Evolutionary conservation across 768 basidiomycete species (phyloP).

Genomic region (Kwoniella bestiolae): DNA sequence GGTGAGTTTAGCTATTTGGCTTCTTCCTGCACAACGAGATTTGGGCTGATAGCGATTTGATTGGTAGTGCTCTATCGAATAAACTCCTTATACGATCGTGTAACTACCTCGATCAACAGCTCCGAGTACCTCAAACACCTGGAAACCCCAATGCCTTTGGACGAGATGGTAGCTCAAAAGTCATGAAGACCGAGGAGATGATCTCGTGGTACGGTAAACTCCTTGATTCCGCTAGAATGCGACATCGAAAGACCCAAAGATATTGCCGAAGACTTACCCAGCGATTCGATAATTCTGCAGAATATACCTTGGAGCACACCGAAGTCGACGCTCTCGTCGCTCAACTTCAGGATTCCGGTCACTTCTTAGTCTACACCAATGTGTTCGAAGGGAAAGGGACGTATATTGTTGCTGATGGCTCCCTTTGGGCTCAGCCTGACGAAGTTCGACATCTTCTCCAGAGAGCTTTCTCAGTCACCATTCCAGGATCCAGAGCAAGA

Average conservation of each 20-base stretch:
- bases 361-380: conserved; percentile 91
- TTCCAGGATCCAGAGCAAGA: conserved; percentile 23
- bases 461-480: conserved; percentile 68
- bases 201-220: conserved; percentile 90
- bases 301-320: conserved; percentile 46
- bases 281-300: conserved; percentile 71
- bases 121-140: conserved; percentile 61
- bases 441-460: conserved; percentile 77
- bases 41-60: neutral
- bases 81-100: conserved; percentile 89
- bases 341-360: conserved; percentile 77
- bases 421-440: conserved; percentile 75
- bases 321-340: conserved; percentile 60
- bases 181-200: conserved; percentile 80
- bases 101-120: conserved; percentile 92
- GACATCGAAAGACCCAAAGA: conserved; percentile 91
- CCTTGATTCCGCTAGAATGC: conserved; percentile 84
- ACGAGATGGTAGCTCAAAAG: conserved; percentile 15
- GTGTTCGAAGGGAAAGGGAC: conserved; percentile 84
- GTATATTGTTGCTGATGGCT: conserved; percentile 82
- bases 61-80: conserved; percentile 79
- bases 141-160: neutral
- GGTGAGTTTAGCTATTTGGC: conserved; percentile 64
- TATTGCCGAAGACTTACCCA: conserved; percentile 69
- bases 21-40: neutral